Base-by-base conservation (phyloP, 2,329 filamentous ascomycete species). In the Ustilaginoidea virens region DNA sequence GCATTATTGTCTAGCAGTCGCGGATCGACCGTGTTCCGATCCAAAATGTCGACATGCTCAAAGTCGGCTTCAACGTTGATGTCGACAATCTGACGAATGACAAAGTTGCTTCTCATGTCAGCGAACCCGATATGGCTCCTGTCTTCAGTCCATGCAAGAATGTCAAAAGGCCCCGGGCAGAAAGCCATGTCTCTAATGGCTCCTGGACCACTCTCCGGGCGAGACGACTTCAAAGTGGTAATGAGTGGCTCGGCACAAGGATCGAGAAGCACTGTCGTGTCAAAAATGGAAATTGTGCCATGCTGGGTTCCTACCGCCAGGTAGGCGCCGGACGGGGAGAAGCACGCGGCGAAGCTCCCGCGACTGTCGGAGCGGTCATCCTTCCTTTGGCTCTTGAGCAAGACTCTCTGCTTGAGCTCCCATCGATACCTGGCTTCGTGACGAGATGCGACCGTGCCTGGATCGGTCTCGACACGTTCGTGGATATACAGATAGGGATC, bases 131-230 rank as follows among this genome's bases (percentile, higher is more conserved):
- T 62, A 32, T 74, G 65, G 4, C 77, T 80, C 37, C 80, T 76
- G 43, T 93, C 81, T 52, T 98, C 90, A 7, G 85, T 81, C 86
- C 90, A 96, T 5, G 92, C 80, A 23, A 98, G 60, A 12, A 98
- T 68, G 47, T 94, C 87, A 61, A 78, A 87, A 1, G 86, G 82
- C 2, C 80, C 80, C 1, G 87, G 86, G 4, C 81, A 85, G 48
- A 98, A 98, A 1, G 78, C 68, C 80, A 96, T 92, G 36, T 85
- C 82, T 36, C 90, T 71, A 30, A 96, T 74, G 18, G 87, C 85
- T 24, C 87, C 87, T 13, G 69, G 64, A 14, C 71, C 66, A n/a
- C 61, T 65, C 34, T 69, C 66, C 1, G 81, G 71, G 35, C 82
- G 65, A 1, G 85, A 86, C 11, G 85, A 86, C 33, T 69, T 69